These are phyloP conservation scores for Tetrapisispora taiwanensis DNA, from an alignment of 805 yeast genomes.

Conservation along the genomic window DNA sequence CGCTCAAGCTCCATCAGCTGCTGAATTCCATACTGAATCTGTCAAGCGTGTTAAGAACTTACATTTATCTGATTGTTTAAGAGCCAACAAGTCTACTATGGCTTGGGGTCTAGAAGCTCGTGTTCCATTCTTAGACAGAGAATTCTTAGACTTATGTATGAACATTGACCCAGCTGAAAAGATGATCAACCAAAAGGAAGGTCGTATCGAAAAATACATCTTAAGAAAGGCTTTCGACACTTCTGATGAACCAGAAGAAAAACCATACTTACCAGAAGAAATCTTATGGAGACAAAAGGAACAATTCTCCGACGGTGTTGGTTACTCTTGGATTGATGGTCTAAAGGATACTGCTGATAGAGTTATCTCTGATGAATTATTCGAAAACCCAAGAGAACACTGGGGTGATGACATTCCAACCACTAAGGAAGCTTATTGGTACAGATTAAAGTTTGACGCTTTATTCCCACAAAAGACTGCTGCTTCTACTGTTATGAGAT, in stretches of 20 bases:
- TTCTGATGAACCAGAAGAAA: slow-evolving; percentile 59
- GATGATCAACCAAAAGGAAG: slow-evolving; percentile 60
- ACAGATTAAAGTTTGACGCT: slow-evolving; percentile 92
- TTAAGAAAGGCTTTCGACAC: slow-evolving; percentile 97
- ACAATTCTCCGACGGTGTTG: slow-evolving; percentile 99
- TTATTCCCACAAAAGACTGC: slow-evolving; percentile 86
- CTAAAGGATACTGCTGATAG: slow-evolving; percentile 91
- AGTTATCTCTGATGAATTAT: slow-evolving; percentile 78
- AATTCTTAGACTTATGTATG: slow-evolving; percentile 86
- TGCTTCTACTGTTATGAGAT: slow-evolving; percentile 94
- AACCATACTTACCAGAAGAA: slow-evolving; percentile 91
- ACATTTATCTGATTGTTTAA: slow-evolving; percentile 91
- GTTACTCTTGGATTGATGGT: slow-evolving; percentile 98
- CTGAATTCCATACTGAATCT: slow-evolving; percentile 91
- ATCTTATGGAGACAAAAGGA: slow-evolving; percentile 99
- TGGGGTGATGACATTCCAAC: slow-evolving; percentile 96
- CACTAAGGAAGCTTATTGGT: slow-evolving; percentile 99
- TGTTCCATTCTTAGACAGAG: slow-evolving; percentile 95
- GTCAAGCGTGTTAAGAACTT: slow-evolving; percentile 94
- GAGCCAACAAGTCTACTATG: slow-evolving; percentile 99
- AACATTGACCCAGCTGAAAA: slow-evolving; percentile 91
- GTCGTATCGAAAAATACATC: slow-evolving; percentile 87
- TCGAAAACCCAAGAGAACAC: slow-evolving; percentile 82
- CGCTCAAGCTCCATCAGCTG: slow-evolving; percentile 89
- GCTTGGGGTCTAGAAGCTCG: slow-evolving; percentile 99